Evolutionary conservation across 2,329 filamentous ascomycete species (phyloP).

Genomic region (Neoscytalidium dimidiatum): DNA sequence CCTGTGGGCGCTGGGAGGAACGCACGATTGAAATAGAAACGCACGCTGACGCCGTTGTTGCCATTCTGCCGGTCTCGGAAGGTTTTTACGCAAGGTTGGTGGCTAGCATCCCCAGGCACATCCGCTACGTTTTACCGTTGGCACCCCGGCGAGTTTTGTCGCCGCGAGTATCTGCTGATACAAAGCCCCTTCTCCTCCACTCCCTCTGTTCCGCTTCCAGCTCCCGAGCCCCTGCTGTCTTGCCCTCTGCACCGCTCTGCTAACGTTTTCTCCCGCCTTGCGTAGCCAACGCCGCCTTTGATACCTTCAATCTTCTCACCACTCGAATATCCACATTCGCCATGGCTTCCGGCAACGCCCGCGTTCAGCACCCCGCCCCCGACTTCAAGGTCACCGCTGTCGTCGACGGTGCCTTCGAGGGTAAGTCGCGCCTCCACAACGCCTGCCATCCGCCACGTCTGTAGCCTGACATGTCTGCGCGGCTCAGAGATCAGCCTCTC

Average conservation of each 20-base stretch:
- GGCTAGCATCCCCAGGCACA: conserved; percentile 4
- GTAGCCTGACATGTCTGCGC: conserved; percentile 5
- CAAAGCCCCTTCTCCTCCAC: conserved; percentile 6
- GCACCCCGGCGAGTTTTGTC: not conserved
- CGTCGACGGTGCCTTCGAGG: conserved; percentile 43
- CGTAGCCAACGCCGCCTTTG: conserved; percentile 1
- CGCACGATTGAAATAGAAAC: not conserved
- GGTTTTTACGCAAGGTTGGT: conserved; percentile 9
- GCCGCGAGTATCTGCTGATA: conserved; percentile 31
- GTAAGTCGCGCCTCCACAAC: conserved; percentile 25
- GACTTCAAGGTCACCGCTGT: conserved; percentile 40
- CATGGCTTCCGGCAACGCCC: conserved; percentile 40
- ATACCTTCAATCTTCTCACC: not conserved
- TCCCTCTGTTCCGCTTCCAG: conserved; percentile 2
- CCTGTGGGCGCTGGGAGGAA: not conserved
- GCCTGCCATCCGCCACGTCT: not conserved
- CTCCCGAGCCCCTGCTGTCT: not conserved
- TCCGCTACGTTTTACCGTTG: conserved; percentile 7
- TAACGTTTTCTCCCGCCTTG: conserved; percentile 6
- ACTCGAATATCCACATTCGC: not conserved
- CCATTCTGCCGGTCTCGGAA: conserved; percentile 8
- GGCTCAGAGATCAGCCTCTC: conserved; percentile 38
- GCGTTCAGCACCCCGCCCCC: conserved; percentile 43
- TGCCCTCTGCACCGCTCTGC: not conserved
- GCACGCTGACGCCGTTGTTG: conserved; percentile 8